Conservation (phyloP, 352 stramenopile species). For the Blastocystis sp. region DNA sequence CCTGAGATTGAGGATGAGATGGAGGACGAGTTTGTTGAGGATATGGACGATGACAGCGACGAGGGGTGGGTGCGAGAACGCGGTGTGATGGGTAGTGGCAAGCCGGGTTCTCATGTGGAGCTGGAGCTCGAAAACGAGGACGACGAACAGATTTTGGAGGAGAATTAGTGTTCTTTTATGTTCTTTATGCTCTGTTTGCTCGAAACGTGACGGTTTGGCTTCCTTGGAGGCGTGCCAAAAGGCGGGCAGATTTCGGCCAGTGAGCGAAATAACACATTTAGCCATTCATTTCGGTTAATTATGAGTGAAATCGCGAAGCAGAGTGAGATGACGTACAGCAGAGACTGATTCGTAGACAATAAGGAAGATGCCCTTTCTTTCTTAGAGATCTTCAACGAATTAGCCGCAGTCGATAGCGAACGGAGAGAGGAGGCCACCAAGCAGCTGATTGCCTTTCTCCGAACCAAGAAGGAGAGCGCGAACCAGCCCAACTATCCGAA, state of each 20-base stretch:
- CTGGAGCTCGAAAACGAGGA: conserved; percentile 66
- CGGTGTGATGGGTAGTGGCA: conserved; percentile 13
- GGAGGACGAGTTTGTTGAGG: conserved; percentile 57
- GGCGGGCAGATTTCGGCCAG: too few species aligned
- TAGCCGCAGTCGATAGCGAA: conserved; percentile 34
- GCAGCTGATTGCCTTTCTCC: conserved; percentile 17
- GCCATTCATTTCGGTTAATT: conserved; percentile 36
- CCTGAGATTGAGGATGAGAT: conserved; percentile 12
- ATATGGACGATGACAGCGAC: conserved; percentile 70
- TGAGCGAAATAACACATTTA: not conserved
- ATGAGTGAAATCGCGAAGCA: conserved; percentile 16
- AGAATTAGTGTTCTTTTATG: conserved; percentile 69
- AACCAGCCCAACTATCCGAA: conserved; percentile 15
- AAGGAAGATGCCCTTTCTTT: conserved; percentile 16
- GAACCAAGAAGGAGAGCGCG: not conserved
- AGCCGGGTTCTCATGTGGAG: conserved; percentile 31
- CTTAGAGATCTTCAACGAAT: conserved; percentile 35
- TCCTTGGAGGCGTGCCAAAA: too few species aligned
- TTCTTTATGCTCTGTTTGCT: not conserved
- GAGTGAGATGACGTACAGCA: not conserved
- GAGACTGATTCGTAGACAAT: not conserved
- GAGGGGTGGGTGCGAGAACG: conserved; percentile 35
- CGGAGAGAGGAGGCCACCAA: conserved; percentile 30
- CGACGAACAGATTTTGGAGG: conserved; percentile 42
- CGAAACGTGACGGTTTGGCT: too few species aligned